These are phyloP conservation scores for Aspergillus cejpii DNA, from an alignment of 2,329 filamentous ascomycete genomes.

Conservation along the genomic window DNA sequence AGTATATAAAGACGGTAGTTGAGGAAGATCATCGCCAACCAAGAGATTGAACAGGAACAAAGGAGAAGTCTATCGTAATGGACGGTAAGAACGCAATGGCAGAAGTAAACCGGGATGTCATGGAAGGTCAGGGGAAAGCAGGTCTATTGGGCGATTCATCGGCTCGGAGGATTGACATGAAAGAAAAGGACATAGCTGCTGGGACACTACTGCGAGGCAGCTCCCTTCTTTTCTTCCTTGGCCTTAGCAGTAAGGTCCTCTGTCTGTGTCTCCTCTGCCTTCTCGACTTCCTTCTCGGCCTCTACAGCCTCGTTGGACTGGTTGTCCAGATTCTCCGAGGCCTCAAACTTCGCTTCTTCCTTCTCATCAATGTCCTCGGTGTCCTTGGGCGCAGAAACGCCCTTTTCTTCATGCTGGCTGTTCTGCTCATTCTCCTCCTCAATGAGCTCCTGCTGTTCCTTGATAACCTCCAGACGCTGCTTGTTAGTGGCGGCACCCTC, in stretches of 20 bases:
- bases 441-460: constrained; percentile 97
- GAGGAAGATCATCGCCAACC: constrained; percentile 2
- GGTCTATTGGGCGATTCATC: not conserved
- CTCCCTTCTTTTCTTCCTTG: constrained; percentile 25
- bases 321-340: constrained; percentile 38
- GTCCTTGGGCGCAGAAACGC: constrained; percentile 71
- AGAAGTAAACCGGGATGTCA: not conserved
- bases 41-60: not conserved
- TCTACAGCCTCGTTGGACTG: constrained; percentile 46
- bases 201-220: constrained; percentile 2
- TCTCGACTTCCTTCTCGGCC: constrained; percentile 36
- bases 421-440: constrained; percentile 94
- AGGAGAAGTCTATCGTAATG: constrained; percentile 19
- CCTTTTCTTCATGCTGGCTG: constrained; percentile 67
- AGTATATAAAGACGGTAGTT: not conserved
- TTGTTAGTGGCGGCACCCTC: constrained; percentile 98
- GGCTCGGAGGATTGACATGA: constrained; percentile 7
- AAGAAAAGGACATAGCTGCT: not conserved
- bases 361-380: constrained; percentile 92
- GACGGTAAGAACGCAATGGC: constrained; percentile 16
- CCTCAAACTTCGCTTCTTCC: constrained; percentile 56
- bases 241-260: constrained; percentile 11
- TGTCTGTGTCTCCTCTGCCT: constrained; percentile 26
- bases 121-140: not conserved
- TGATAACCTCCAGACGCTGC: constrained; percentile 94